Conservation (phyloP, 179 eudicot species). For the Patellifolia procumbens region DNA sequence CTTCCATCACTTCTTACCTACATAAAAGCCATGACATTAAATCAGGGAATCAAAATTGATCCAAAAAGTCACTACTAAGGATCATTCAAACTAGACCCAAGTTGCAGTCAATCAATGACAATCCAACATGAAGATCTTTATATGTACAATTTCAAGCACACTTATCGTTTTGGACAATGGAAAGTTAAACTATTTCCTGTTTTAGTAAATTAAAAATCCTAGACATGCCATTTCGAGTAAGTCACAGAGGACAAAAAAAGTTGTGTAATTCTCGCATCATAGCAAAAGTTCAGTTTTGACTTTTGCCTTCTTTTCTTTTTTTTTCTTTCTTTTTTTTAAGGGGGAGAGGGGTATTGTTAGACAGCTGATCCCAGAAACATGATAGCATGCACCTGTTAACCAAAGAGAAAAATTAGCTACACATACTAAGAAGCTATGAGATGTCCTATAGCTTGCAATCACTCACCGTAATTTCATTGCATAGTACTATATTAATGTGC, state of each 20-base stretch:
- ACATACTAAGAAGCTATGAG: neutral
- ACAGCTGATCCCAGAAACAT: neutral
- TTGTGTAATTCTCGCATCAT: neutral
- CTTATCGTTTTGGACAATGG: neutral
- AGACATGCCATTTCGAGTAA: neutral
- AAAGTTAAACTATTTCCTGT: neutral
- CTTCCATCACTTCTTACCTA: slow-evolving; percentile 91
- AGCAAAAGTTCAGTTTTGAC: neutral
- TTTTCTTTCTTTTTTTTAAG: no score
- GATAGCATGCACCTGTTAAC: neutral
- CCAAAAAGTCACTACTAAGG: neutral
- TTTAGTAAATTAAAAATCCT: neutral
- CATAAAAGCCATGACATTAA: slow-evolving; percentile 8
- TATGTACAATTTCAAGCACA: neutral
- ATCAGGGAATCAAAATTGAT: neutral
- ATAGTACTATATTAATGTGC: neutral
- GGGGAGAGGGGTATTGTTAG: neutral
- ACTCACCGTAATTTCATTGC: neutral
- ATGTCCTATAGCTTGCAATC: no score
- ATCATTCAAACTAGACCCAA: neutral
- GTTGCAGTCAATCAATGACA: neutral
- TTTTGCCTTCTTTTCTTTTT: neutral
- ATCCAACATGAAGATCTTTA: neutral
- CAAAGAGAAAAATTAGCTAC: neutral
- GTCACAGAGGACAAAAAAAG: neutral